Base-by-base conservation (phyloP, 1,284 basidiomycete genomes). In the Leccinum subrobustum region DNA sequence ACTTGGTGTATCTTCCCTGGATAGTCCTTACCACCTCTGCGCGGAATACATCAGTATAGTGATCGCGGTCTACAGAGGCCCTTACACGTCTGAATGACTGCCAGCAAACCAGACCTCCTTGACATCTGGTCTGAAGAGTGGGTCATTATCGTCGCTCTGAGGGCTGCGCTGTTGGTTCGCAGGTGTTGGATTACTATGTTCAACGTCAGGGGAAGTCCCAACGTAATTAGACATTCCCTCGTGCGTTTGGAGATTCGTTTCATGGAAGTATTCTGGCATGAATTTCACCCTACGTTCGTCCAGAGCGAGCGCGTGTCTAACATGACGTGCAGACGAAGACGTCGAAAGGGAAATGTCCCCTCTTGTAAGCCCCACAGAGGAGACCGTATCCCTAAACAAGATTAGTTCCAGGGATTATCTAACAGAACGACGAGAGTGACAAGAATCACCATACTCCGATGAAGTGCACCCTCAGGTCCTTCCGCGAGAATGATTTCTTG, bases 331-430 rank as follows among this genome's bases (percentile, higher is more conserved):
- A 31, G 29, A 31, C 9, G 29, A 9, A 54, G 57, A 59, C 0
- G 63, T 67, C 0, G 60, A 59, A 6, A 72, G 70, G 1, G 71
- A 59, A 6, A 56, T 58, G 14, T 67, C 66, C 0, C 42, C 56
- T 25, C 63, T 63, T 1, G 64, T 31, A 8, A 48, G 20, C 47
- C 47, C 47, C 47, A 48, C 47, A 1, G 47, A 48, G 6, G 47
- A 48, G 20, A 77, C 74, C 0, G 75, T 77, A 61, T 79, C 79
- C 79, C 78, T 79, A 2, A n/a, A 20, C 1, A 5, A 14, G 47
- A 47, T 54, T 2, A 14, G n/a, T 18, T 20, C 3, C n/a, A 6
- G n/a, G 16, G 2, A 29, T 29, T 25, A 12, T n/a, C 4, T 4
- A 3, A n/a, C 11, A n/a, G 12, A 27, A 1, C 3, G 3, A 48